Percentiles rank a stretch among this genome's conserved stretches.
Conservation (phyloP, 495 filamentous ascomycete species). For the Neurospora discreta region DNA sequence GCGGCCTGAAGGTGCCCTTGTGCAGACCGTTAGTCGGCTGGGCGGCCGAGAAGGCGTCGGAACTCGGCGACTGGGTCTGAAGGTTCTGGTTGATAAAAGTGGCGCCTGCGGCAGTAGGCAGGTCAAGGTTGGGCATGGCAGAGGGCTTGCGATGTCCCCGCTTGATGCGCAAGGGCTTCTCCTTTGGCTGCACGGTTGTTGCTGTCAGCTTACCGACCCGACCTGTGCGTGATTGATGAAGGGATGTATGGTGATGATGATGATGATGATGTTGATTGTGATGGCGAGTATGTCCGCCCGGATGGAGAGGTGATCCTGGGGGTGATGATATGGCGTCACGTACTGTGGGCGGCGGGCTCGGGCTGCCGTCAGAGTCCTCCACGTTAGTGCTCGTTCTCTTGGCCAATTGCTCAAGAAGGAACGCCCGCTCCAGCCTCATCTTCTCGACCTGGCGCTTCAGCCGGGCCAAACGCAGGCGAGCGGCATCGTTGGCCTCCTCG, state of each 20-base stretch:
- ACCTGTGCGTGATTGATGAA: constrained; percentile 5
- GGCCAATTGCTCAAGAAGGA: constrained; percentile 77
- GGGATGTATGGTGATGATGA: constrained; percentile 2
- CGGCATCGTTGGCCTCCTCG: constrained; percentile 75
- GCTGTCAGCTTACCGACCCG: constrained; percentile 15
- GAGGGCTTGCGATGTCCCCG: constrained; percentile 53
- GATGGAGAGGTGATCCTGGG: constrained; percentile 2
- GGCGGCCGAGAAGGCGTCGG: constrained; percentile 33
- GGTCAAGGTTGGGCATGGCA: constrained; percentile 23
- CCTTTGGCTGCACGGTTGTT: constrained; percentile 54
- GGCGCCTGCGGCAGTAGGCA: constrained; percentile 9
- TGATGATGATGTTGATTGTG: neutral
- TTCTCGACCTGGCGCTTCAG: constrained; percentile 76
- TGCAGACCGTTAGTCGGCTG: constrained; percentile 18
- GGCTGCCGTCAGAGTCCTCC: constrained; percentile 63
- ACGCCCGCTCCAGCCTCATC: constrained; percentile 79
- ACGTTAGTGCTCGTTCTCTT: constrained; percentile 75
- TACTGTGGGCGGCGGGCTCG: constrained; percentile 61
- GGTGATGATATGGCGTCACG: constrained; percentile 25
- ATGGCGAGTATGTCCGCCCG: constrained; percentile 1
- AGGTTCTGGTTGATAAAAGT: constrained; percentile 35
- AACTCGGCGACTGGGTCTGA: constrained; percentile 34
- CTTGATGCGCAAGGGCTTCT: constrained; percentile 83
- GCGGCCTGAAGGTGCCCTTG: constrained; percentile 27
- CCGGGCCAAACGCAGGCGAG: constrained; percentile 66